phyloP scores from a whole-genome alignment of 2,329 filamentous ascomycete species.

The Scedosporium boydii region DNA sequence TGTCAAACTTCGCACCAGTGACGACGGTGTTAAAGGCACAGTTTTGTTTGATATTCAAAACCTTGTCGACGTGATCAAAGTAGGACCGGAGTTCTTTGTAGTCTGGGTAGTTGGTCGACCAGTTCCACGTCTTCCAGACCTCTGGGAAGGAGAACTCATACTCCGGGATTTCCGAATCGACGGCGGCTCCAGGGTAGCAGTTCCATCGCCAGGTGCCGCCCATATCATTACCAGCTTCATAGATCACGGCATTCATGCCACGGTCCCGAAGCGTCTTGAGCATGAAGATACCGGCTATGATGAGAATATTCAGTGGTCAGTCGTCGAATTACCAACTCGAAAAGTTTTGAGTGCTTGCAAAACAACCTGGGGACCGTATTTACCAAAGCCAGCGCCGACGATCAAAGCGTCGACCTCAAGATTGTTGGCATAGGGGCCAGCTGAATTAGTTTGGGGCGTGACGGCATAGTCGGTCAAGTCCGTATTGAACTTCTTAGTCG shows the following conservation, averaged over 20 bases:
- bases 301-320: not conserved
- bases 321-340: not conserved
- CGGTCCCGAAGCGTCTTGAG: slow-evolving; percentile 41
- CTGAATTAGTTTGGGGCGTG: slow-evolving; percentile 16
- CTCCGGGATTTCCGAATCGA: slow-evolving; percentile 43
- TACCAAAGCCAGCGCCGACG: slow-evolving; percentile 35
- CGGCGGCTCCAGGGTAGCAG: slow-evolving; percentile 42
- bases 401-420: slow-evolving; percentile 34
- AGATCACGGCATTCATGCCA: slow-evolving; percentile 37
- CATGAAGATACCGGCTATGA: slow-evolving; percentile 34
- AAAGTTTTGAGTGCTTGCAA: not conserved
- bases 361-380: slow-evolving; percentile 3
- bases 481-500: slow-evolving; percentile 29
- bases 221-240: slow-evolving; percentile 40
- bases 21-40: slow-evolving; percentile 47
- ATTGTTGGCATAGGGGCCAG: slow-evolving; percentile 30
- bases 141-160: slow-evolving; percentile 45
- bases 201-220: slow-evolving; percentile 50
- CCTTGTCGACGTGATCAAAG: slow-evolving; percentile 50
- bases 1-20: slow-evolving; percentile 40
- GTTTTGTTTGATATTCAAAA: slow-evolving; percentile 46
- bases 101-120: slow-evolving; percentile 41
- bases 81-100: slow-evolving; percentile 44
- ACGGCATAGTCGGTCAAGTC: slow-evolving; percentile 27
- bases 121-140: slow-evolving; percentile 46